These are phyloP conservation scores for Hyphopichia khmerensis DNA, from an alignment of 1,139 yeast species.

Conservation along the genomic window DNA sequence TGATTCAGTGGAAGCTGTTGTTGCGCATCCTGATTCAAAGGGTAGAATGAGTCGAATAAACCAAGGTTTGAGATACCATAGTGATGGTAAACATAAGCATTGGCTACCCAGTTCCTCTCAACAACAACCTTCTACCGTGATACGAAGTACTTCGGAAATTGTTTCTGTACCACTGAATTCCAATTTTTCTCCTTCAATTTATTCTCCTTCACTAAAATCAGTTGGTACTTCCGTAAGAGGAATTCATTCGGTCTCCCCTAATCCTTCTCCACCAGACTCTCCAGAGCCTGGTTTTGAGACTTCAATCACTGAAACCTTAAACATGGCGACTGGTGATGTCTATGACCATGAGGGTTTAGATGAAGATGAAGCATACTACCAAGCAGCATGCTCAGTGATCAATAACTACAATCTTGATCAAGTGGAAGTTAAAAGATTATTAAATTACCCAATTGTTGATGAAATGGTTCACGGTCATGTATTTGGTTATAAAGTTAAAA, in stretches of 20 bases:
- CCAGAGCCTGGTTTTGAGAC: slow-evolving; percentile 10
- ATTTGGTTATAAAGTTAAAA: slow-evolving; percentile 44
- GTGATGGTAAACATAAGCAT: slow-evolving; percentile 77
- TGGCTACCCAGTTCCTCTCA: slow-evolving; percentile 62
- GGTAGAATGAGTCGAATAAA: slow-evolving; percentile 72
- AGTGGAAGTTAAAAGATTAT: slow-evolving; percentile 28
- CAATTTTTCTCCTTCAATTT: slow-evolving; percentile 10
- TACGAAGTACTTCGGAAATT: slow-evolving; percentile 30
- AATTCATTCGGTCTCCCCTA: slow-evolving; percentile 29
- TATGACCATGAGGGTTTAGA: slow-evolving; percentile 39
- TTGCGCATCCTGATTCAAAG: slow-evolving; percentile 66
- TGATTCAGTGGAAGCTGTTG: slow-evolving; percentile 72
- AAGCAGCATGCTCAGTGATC: slow-evolving; percentile 31
- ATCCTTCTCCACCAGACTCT: slow-evolving; percentile 24
- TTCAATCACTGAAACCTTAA: slow-evolving; percentile 29
- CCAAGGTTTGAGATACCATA: slow-evolving; percentile 79
- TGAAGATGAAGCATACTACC: slow-evolving; percentile 39
- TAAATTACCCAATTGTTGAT: slow-evolving; percentile 48
- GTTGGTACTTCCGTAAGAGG: slow-evolving; percentile 36
- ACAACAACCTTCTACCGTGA: slow-evolving; percentile 12
- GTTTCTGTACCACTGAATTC: slow-evolving; percentile 15
- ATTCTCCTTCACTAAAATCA: slow-evolving; percentile 33
- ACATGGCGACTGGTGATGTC: slow-evolving; percentile 15
- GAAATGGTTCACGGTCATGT: slow-evolving; percentile 43
- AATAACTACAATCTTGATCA: slow-evolving; percentile 44